Conservation (phyloP, 768 basidiomycete species). For the Podaxis rugospora region DNA sequence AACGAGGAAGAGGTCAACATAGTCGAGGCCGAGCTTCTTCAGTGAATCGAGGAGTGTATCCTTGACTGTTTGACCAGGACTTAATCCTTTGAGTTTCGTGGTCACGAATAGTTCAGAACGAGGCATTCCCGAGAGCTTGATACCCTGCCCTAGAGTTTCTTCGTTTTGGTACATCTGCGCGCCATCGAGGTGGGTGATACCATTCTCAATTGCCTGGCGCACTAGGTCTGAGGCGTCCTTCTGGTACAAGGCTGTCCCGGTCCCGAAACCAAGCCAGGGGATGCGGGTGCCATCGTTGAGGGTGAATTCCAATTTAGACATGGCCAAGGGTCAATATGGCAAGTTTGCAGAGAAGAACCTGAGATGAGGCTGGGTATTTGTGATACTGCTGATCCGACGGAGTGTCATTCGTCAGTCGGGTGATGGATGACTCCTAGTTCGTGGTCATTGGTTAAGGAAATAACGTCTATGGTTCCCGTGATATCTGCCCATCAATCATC, state of each 20-base stretch:
- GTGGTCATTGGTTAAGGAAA: background rate
- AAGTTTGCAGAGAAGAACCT: too few species aligned
- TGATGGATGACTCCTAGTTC: too few species aligned
- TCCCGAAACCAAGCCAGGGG: slow-evolving; percentile 62
- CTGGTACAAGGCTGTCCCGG: slow-evolving; percentile 47
- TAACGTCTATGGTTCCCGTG: background rate
- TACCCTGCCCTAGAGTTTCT: slow-evolving; percentile 35
- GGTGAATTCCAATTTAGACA: slow-evolving; percentile 27
- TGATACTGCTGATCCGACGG: too few species aligned
- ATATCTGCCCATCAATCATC: background rate
- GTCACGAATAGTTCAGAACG: slow-evolving; percentile 59
- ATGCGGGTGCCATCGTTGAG: slow-evolving; percentile 52
- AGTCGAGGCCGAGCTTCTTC: slow-evolving; percentile 44
- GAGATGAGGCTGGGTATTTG: too few species aligned
- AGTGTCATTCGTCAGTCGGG: too few species aligned
- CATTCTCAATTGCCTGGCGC: slow-evolving; percentile 45
- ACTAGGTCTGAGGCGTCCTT: slow-evolving; percentile 40
- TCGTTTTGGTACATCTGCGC: slow-evolving; percentile 60
- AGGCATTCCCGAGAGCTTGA: slow-evolving; percentile 44
- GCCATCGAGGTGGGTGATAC: slow-evolving; percentile 61
- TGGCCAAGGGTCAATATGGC: slow-evolving; percentile 13
- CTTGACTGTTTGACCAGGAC: slow-evolving; percentile 40
- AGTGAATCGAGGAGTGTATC: slow-evolving; percentile 49
- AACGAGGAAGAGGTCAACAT: slow-evolving; percentile 63
- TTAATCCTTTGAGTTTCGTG: slow-evolving; percentile 47